phyloP scores from a whole-genome alignment of 106 monocot species.

The Dioscorea alata region DNA sequence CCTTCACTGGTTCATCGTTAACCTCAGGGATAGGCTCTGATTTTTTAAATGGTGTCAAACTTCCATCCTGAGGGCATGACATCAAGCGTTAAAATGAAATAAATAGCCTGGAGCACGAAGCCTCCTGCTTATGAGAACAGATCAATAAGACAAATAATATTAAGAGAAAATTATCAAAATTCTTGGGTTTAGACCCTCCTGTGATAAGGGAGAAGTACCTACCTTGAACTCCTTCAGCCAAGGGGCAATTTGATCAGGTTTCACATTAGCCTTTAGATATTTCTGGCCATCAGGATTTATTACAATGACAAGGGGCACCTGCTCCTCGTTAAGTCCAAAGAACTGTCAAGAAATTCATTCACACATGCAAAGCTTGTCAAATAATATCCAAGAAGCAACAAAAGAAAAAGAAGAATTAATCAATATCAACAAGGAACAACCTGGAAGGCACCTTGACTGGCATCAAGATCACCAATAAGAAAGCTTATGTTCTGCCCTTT shows the following conservation, averaged over 20 bases:
- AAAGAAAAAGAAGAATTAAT: not conserved
- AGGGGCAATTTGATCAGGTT: slow-evolving; percentile 52
- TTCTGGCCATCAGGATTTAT: slow-evolving; percentile 55
- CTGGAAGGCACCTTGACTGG: slow-evolving; percentile 65
- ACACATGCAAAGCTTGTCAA: not conserved
- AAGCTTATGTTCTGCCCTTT: slow-evolving; percentile 57
- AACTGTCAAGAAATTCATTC: slow-evolving; percentile 30
- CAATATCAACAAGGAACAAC: slow-evolving; percentile 16
- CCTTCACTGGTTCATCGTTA: slow-evolving; percentile 79
- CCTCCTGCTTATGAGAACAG: slow-evolving; percentile 27
- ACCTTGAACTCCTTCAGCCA: slow-evolving; percentile 78
- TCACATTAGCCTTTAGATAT: slow-evolving; percentile 62
- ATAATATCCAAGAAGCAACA: not conserved
- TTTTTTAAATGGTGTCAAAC: slow-evolving; percentile 46
- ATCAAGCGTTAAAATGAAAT: too few relatives aligned
- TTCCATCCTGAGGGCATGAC: slow-evolving; percentile 18
- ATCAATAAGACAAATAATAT: too few relatives aligned
- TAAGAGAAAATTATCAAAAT: too few relatives aligned
- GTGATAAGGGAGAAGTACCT: not conserved
- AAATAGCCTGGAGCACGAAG: too few relatives aligned
- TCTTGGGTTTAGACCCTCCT: not conserved
- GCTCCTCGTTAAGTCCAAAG: slow-evolving; percentile 70
- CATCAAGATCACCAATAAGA: slow-evolving; percentile 62
- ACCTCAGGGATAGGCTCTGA: slow-evolving; percentile 84
- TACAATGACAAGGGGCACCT: slow-evolving; percentile 67